Percentiles rank a stretch among this genome's conserved stretches.
These are phyloP conservation scores for Simmondsia chinensis DNA, from an alignment of 148 eudicot genomes.

Conservation along the genomic window DNA sequence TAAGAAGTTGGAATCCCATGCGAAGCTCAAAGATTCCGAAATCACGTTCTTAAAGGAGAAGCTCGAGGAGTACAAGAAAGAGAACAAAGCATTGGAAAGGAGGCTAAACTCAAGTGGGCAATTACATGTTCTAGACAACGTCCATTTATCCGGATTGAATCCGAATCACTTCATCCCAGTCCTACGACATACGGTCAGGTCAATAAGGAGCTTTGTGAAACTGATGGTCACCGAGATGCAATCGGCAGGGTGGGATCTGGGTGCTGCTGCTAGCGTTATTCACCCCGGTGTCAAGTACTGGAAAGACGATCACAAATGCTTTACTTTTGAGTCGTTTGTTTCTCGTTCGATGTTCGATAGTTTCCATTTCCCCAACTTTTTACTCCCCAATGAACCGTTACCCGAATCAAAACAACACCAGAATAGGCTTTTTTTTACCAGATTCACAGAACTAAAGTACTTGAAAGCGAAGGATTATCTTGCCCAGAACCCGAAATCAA, in stretches of 20 bases:
- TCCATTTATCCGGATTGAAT: slow-evolving; percentile 27
- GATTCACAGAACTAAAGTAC: slow-evolving; percentile 53
- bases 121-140: slow-evolving; percentile 19
- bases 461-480: slow-evolving; percentile 55
- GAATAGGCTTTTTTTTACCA: slow-evolving; percentile 44
- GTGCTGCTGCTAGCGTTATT: slow-evolving; percentile 35
- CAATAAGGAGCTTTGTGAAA: slow-evolving; percentile 37
- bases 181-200: slow-evolving; percentile 29
- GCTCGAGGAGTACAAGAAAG: slow-evolving; percentile 40
- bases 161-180: slow-evolving; percentile 33
- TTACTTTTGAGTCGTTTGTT: slow-evolving; percentile 45
- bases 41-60: slow-evolving; percentile 62
- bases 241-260: slow-evolving; percentile 50
- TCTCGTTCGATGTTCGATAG: slow-evolving; percentile 48
- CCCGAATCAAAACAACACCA: slow-evolving; percentile 27
- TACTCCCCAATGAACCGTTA: slow-evolving; percentile 27
- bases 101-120: slow-evolving; percentile 48
- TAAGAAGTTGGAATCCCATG: slow-evolving; percentile 60
- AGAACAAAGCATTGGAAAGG: slow-evolving; percentile 37
- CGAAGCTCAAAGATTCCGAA: slow-evolving; percentile 67
- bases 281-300: slow-evolving; percentile 33
- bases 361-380: slow-evolving; percentile 32
- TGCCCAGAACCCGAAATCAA: slow-evolving; percentile 58
- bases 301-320: slow-evolving; percentile 30
- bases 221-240: slow-evolving; percentile 44